Evolutionary conservation across 257 asterid genomes (phyloP).

Genomic region (Plantago ovata): DNA sequence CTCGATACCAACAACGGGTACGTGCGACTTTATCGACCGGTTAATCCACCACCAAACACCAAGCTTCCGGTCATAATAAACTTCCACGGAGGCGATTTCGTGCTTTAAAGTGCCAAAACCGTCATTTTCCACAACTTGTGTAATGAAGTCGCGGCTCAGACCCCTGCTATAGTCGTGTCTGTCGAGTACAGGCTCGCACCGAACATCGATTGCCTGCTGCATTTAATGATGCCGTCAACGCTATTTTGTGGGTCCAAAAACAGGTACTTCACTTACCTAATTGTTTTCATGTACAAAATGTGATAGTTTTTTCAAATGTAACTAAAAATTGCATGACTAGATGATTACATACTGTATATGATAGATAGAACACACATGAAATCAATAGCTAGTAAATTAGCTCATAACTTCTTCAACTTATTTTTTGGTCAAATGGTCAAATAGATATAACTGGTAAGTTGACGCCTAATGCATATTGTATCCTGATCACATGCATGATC

Average conservation of each 20-base stretch:
- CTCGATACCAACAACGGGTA: background rate
- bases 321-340: too few relatives aligned
- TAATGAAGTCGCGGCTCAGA: constrained; percentile 4
- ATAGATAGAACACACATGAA: too few relatives aligned
- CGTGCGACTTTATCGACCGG: constrained; percentile 19
- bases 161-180: constrained; percentile 18
- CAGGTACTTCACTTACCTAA: too few relatives aligned
- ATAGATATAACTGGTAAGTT: too few relatives aligned
- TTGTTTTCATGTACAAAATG: too few relatives aligned
- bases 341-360: too few relatives aligned
- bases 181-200: constrained; percentile 30
- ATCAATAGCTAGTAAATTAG: too few relatives aligned
- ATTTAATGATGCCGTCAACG: constrained; percentile 22
- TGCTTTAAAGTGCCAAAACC: constrained; percentile 10
- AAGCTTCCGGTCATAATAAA: constrained; percentile 27
- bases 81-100: constrained; percentile 32
- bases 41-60: background rate
- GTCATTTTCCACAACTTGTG: constrained; percentile 12
- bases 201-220: constrained; percentile 33
- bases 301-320: too few relatives aligned
- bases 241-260: constrained; percentile 20
- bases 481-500: too few relatives aligned
- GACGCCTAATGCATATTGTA: too few relatives aligned
- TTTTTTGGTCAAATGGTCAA: too few relatives aligned
- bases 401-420: too few relatives aligned